These are phyloP conservation scores for Lepiota venenata DNA, from an alignment of 768 basidiomycete genomes.

Conservation along the genomic window DNA sequence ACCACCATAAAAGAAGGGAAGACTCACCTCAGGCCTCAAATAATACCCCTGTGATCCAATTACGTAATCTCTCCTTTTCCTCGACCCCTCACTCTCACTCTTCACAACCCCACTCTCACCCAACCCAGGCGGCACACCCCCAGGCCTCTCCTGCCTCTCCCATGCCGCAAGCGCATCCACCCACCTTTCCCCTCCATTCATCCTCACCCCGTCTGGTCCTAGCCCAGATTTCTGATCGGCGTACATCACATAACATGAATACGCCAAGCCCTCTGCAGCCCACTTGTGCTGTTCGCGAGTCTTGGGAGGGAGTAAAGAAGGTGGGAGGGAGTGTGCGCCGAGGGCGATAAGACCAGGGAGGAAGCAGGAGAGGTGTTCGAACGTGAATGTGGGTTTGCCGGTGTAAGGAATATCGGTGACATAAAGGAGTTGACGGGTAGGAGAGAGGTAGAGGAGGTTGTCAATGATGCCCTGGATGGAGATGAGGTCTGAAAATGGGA, in stretches of 20 bases:
- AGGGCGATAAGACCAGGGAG: constrained; percentile 60
- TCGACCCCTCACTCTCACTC: background rate
- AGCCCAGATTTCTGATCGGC: constrained; percentile 62
- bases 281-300: constrained; percentile 45
- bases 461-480: constrained; percentile 46
- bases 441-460: constrained; percentile 51
- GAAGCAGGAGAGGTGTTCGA: constrained; percentile 66
- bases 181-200: constrained; percentile 35
- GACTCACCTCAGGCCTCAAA: constrained; percentile 47
- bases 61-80: constrained; percentile 35
- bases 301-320: constrained; percentile 25
- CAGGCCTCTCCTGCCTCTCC: constrained; percentile 34
- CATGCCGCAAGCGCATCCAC: constrained; percentile 36
- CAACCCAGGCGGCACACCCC: constrained; percentile 20
- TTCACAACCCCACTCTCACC: constrained; percentile 16
- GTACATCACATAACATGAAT: constrained; percentile 62
- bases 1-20: background rate
- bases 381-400: constrained; percentile 32
- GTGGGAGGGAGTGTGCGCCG: constrained; percentile 41
- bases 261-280: constrained; percentile 60
- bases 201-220: constrained; percentile 52
- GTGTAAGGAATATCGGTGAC: constrained; percentile 42
- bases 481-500: constrained; percentile 41
- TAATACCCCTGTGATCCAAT: constrained; percentile 31
- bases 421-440: constrained; percentile 52